These are phyloP conservation scores for Cladorrhinum samala DNA, from an alignment of 495 filamentous ascomycete genomes.

Conservation along the genomic window DNA sequence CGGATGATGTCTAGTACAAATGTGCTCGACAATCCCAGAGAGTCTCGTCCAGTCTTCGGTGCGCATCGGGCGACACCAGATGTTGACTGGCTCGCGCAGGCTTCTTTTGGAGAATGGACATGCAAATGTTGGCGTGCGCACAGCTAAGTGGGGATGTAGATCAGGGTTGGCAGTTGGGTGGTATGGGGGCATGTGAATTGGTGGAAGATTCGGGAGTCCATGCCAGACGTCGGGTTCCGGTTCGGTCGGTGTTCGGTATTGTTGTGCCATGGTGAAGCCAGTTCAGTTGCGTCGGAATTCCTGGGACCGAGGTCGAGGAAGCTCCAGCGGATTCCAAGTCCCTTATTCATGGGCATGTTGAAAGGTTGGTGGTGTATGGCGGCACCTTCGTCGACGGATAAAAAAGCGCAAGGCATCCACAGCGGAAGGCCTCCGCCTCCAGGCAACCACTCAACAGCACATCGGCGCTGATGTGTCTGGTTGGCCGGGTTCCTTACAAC, in stretches of 20 bases:
- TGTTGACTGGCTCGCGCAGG: not conserved
- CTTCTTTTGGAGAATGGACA: not conserved
- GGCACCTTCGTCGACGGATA: no score
- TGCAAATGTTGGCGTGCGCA: not conserved
- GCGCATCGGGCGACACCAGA: not conserved
- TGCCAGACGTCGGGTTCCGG: no score
- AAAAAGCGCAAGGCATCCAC: not conserved
- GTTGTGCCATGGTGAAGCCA: no score
- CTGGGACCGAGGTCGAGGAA: no score
- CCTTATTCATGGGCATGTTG: no score
- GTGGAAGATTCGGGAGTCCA: not conserved
- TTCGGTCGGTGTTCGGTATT: no score
- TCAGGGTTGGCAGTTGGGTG: no score
- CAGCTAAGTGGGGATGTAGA: no score
- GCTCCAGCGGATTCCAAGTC: no score
- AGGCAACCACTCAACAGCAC: not conserved
- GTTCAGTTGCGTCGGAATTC: no score
- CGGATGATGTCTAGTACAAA: not conserved
- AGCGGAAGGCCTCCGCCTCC: not conserved
- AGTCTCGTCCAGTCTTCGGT: not conserved
- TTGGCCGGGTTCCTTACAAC: not conserved
- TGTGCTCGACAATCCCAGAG: not conserved
- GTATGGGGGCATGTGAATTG: not conserved
- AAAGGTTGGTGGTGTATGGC: no score
- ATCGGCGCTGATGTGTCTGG: not conserved